Base-by-base conservation (phyloP, 768 basidiomycete genomes). In the Termitomyces sp. region DNA sequence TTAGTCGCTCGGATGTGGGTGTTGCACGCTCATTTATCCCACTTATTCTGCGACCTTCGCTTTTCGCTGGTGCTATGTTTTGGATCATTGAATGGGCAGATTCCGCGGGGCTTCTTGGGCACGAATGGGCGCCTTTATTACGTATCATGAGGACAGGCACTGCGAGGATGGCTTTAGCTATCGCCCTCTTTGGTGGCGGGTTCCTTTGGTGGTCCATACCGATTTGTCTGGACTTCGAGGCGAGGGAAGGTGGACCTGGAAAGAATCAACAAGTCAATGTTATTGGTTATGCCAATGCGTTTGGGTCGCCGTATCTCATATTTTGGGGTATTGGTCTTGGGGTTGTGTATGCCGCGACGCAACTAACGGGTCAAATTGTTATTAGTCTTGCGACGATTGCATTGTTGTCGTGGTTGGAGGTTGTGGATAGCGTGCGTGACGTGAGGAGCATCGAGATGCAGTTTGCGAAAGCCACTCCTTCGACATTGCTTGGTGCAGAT, bases 71-170 rank as follows among this genome's bases (percentile, higher is more conserved):
- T 0, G 75, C 82, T 0, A 61, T 70, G 0, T 89, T 84, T 68
- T 98, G 96, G 96, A 62, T 90, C 1, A 61, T 94, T 40, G 97
- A 98, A 66, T 91, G 86, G 82, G 72, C 78, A 4, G 89, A 92
- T 61, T 81, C 86, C 2, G 76, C 80, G 8, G 76, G 69, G 10
- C 63, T 77, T 10, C 59, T 82, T 0, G 82, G 76, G 0, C 66
- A 67, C 12, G 75, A 70, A 14, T 74, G 75, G 73, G 66, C 77
- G 2, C 62, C 70, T 0, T 43, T 77, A 1, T 64, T 94, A 51
- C 80, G 88, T 7, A 40, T 72, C 0, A 59, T 70, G 3, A 78
- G 92, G 58, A 87, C 91, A 2, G 76, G 80, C 66, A 63, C 90
- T 0, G 90, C 89, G 0, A 75, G 90, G 54, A 66, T 72, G 12